phyloP scores from a whole-genome alignment of 345 rosid genomes.

The Anastatica hierochuntica region DNA sequence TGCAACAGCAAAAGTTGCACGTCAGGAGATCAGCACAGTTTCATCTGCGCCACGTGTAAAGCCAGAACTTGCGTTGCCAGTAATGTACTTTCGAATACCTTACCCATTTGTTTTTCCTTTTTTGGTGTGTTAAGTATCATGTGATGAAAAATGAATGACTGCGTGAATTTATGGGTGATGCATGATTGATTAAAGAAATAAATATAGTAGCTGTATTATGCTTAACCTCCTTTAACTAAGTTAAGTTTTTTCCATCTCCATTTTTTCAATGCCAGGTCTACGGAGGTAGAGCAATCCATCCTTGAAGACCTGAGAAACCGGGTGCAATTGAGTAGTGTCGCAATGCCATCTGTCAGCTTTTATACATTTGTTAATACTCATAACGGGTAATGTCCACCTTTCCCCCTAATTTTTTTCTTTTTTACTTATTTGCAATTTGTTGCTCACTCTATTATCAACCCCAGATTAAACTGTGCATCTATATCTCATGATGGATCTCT shows the following conservation, averaged over 20 bases:
- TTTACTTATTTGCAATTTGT: background rate
- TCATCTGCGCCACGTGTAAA: constrained; percentile 67
- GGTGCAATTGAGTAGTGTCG: constrained; percentile 72
- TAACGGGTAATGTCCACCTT: constrained; percentile 52
- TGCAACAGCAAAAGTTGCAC: constrained; percentile 55
- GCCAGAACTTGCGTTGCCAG: constrained; percentile 84
- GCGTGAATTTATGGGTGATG: background rate
- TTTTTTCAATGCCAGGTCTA: constrained; percentile 36
- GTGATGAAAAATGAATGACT: no score
- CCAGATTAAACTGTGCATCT: constrained; percentile 79
- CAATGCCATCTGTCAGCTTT: constrained; percentile 88
- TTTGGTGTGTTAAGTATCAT: constrained; percentile 9
- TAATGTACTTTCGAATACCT: constrained; percentile 49
- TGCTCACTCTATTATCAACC: constrained; percentile 6
- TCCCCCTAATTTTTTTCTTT: constrained; percentile 3
- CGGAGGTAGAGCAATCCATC: constrained; percentile 83
- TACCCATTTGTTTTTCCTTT: constrained; percentile 10
- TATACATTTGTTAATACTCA: constrained; percentile 87
- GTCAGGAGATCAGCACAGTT: constrained; percentile 47
- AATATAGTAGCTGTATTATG: background rate
- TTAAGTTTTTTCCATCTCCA: background rate
- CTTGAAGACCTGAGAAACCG: constrained; percentile 94
- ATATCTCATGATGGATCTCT: constrained; percentile 96
- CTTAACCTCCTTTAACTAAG: background rate
- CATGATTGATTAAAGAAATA: background rate